Evolutionary conservation across 192 early-diverging fungal species (phyloP), one percentile per base, ranked within the genome.

Genomic region (Chytriomyces sp.): DNA sequence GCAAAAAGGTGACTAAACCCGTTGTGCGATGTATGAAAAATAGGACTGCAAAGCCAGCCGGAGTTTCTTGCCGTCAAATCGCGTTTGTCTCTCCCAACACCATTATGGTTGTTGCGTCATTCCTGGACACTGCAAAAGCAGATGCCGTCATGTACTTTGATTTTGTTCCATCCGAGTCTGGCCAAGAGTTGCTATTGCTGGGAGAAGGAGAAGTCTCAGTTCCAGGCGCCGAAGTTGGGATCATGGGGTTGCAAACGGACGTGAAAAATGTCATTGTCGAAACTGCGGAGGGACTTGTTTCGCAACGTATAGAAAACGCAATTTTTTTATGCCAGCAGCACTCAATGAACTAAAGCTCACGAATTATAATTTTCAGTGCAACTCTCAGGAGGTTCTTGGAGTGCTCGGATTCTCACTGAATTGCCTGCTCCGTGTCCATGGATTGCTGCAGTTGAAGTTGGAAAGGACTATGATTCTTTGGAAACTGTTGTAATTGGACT

Each of bases 401-500:
- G 7, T 7, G 46, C 62, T 20, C 61, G 64, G 4, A 26, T 46
- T 11, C 11, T 74, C 10, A 64, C 61, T 2, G n/a, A 44, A 46
- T 28, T 74, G 8, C 79, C 86, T 49, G 75, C 72, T 10, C 61
- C 84, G 47, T 92, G 90, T 79, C 87, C 87, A 13, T 91, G 90
- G 90, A 79, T 91, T 35, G 81, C 75, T 6, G 76, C 79, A 0
- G 75, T 69, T 16, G 48, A 64, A 24, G 45, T 82, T 24, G 61
- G 68, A 6, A n/a, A 65, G 26, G 43, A 59, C 8, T 11, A 11
- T 57, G 68, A 69, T 46, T 65, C 43, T 13, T 18, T 28, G 23
- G 64, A 83, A 43, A 61, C 45, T 64, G 50, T 88, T 10, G 80
- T 95, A 9, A 83, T 98, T 76, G 96, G 91, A 7, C 87, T 95